These are phyloP conservation scores for Basidiobolus meristosporus DNA, from an alignment of 371 early-diverging fungal genomes.

Conservation along the genomic window DNA sequence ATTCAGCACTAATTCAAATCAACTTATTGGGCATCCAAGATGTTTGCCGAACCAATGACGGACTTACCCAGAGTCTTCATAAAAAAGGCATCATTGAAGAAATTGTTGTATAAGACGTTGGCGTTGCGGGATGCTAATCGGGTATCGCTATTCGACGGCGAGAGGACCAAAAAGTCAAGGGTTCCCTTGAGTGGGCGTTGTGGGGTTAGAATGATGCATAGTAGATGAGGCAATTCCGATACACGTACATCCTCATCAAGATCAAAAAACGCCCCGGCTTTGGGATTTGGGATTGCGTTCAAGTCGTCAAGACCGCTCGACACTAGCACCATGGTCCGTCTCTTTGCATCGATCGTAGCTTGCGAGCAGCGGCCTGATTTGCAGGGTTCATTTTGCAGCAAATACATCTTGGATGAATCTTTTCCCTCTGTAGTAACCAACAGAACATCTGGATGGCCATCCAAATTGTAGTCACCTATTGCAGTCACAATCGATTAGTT, in stretches of 20 bases:
- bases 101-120: slow-evolving; percentile 54
- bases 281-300: slow-evolving; percentile 17
- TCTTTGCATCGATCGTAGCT: slow-evolving; percentile 13
- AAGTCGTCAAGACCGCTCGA: slow-evolving; percentile 34
- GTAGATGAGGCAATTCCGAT: not conserved
- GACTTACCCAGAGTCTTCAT: slow-evolving; percentile 53
- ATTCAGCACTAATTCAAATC: slow-evolving; percentile 28
- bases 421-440: slow-evolving; percentile 28
- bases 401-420: slow-evolving; percentile 14
- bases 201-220: not conserved
- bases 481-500: not conserved
- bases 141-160: slow-evolving; percentile 2
- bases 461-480: slow-evolving; percentile 68
- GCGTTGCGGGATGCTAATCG: slow-evolving; percentile 8
- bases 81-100: slow-evolving; percentile 85
- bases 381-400: slow-evolving; percentile 42
- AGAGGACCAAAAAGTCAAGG: slow-evolving; percentile 55
- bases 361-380: slow-evolving; percentile 15
- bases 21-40: not conserved
- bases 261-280: slow-evolving; percentile 61
- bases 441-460: slow-evolving; percentile 79
- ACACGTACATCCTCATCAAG: slow-evolving; percentile 62
- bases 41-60: not conserved
- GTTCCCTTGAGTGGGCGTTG: slow-evolving; percentile 48
- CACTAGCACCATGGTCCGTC: slow-evolving; percentile 34